Evolutionary conservation across 2,329 filamentous ascomycete genomes (phyloP), one percentile per base, ranked within the genome.

Genomic region (Monosporascus sp.): DNA sequence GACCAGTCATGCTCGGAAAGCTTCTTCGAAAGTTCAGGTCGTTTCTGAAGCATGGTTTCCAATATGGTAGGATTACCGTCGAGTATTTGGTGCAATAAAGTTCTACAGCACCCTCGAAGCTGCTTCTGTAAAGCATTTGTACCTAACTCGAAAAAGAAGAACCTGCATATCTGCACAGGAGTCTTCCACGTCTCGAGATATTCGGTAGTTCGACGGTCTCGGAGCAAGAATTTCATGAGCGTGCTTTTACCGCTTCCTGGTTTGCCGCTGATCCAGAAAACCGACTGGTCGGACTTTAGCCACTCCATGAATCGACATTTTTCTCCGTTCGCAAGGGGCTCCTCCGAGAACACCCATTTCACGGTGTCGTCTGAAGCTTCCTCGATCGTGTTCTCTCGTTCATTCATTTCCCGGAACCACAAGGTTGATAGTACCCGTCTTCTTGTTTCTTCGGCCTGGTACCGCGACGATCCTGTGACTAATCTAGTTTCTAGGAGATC

Each of bases 221-320:
- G 37, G 8, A 46, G 37, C 20, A 58, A 19, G 37, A 35, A 47
- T 27, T 56, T 60, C 40, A 58, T 53, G 24, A 60, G 55, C 1
- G 58, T 62, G 35, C 55, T 59, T 52, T 62, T 62, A 7, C 60
- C 60, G 17, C 57, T 55, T 3, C 60, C 59, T 19, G 60, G 41
- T 14, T 56, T 56, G 16, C 60, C 60, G 31, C 52, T 57, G 40
- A 62, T 55, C 57, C 58, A 62, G 48, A 59, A 62, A 17, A 57
- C 35, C 11, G 50, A 6, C 3, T 45, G 2, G 16, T 55, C 52
- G 40, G 58, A 56, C n/a, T 50, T 45, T 0, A 61, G 50, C 55
- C 58, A 61, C 7, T 48, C 37, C 22, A 3, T n/a, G 40, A 52
- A 45, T 14, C 19, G 7, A 17, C 46, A 48, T 31, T 45, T 24